Percentiles rank a stretch among this genome's conserved stretches.
These are phyloP conservation scores for Astrothelium subdiscretum DNA, from an alignment of 495 filamentous ascomycete genomes.

Conservation along the genomic window DNA sequence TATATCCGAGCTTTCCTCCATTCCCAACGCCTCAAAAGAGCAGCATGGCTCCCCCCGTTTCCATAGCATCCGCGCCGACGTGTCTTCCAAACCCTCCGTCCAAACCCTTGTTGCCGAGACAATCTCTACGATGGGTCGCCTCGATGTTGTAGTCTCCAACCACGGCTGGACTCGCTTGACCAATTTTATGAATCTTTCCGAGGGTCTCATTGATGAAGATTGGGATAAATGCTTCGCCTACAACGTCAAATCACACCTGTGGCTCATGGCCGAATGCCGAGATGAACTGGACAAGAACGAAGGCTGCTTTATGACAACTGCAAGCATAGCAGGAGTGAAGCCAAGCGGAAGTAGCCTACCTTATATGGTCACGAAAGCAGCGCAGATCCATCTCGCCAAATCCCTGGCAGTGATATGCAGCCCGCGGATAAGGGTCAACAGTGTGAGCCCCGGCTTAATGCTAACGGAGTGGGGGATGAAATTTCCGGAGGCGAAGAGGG, in stretches of 20 bases:
- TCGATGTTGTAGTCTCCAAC: slow-evolving; percentile 47
- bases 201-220: slow-evolving; percentile 43
- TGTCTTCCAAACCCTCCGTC: slow-evolving; percentile 34
- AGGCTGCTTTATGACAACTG: slow-evolving; percentile 43
- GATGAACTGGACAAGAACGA: slow-evolving; percentile 36
- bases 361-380: slow-evolving; percentile 35
- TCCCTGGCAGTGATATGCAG: slow-evolving; percentile 37
- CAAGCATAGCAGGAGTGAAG: slow-evolving; percentile 41
- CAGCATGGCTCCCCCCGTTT: slow-evolving; percentile 20
- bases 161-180: slow-evolving; percentile 44
- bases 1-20: slow-evolving; percentile 31
- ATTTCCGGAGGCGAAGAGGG: slow-evolving; percentile 36
- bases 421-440: slow-evolving; percentile 43
- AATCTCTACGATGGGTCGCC: slow-evolving; percentile 32
- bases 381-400: slow-evolving; percentile 45
- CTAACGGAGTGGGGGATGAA: slow-evolving; percentile 41
- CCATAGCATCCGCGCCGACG: slow-evolving; percentile 37
- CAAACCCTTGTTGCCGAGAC: slow-evolving; percentile 34
- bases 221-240: slow-evolving; percentile 46
- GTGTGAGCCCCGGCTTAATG: slow-evolving; percentile 38
- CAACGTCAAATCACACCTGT: slow-evolving; percentile 49
- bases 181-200: slow-evolving; percentile 39
- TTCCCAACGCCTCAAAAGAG: slow-evolving; percentile 9
- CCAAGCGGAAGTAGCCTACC: slow-evolving; percentile 38
- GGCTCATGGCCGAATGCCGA: slow-evolving; percentile 39